Conservation (phyloP, 2,329 filamentous ascomycete genomes). For the Seiridium cupressi region DNA sequence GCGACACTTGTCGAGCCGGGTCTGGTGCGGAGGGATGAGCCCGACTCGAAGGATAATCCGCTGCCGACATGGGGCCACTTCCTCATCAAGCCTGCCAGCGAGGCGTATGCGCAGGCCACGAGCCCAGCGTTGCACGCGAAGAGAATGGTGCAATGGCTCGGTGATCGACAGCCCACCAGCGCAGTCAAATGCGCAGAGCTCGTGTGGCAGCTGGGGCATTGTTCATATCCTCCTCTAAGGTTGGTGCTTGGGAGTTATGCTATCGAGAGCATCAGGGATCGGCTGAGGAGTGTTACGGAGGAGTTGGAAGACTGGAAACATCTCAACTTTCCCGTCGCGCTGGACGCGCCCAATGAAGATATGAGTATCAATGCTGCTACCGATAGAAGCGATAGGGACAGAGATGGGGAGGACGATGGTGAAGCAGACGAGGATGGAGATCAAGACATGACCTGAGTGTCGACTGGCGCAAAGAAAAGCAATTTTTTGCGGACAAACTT, state of each 20-base stretch:
- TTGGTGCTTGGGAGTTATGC: slow-evolving; percentile 90
- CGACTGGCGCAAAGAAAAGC: background rate
- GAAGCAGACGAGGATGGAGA: slow-evolving; percentile 13
- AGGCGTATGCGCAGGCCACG: slow-evolving; percentile 74
- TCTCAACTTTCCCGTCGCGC: slow-evolving; percentile 62
- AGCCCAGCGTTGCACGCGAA: slow-evolving; percentile 86
- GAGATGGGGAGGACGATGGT: slow-evolving; percentile 28
- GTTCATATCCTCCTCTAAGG: slow-evolving; percentile 85
- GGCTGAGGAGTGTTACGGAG: slow-evolving; percentile 86
- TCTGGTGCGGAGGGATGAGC: slow-evolving; percentile 82
- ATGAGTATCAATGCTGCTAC: slow-evolving; percentile 10
- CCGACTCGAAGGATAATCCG: slow-evolving; percentile 49
- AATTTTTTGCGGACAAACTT: background rate
- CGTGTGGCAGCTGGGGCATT: slow-evolving; percentile 93
- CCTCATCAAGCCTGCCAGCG: slow-evolving; percentile 79
- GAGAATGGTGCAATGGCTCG: slow-evolving; percentile 91
- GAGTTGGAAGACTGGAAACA: slow-evolving; percentile 95
- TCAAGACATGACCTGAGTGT: slow-evolving; percentile 12
- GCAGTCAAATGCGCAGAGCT: slow-evolving; percentile 90
- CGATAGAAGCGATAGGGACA: slow-evolving; percentile 30
- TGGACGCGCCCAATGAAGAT: slow-evolving; percentile 29
- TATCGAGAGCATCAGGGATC: slow-evolving; percentile 91
- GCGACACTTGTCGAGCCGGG: slow-evolving; percentile 91
- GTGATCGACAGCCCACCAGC: slow-evolving; percentile 87
- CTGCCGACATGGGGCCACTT: slow-evolving; percentile 90